Evolutionary conservation across 2,329 filamentous ascomycete genomes (phyloP), one percentile per base, ranked within the genome.

Genomic region (Thielaviopsis cerberus): DNA sequence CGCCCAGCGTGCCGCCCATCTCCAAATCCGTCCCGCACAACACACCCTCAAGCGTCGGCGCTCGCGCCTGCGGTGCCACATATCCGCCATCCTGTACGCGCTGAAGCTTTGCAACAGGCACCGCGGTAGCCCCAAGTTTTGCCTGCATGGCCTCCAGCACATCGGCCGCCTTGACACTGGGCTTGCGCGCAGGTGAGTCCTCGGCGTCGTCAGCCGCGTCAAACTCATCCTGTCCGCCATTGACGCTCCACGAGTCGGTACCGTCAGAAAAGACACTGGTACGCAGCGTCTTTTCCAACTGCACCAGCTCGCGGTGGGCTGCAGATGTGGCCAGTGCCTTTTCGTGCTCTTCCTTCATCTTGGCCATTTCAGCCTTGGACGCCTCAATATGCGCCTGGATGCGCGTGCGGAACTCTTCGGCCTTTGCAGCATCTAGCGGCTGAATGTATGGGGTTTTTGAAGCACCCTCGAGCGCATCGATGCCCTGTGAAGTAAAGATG

Each of bases 381-480:
- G 85, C 79, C 8, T 80, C 77, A 11, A 92, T 77, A 66, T 86
- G 85, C 53, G 85, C 80, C 23, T 79, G 73, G 1, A 90, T 86
- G 37, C 89, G 81, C 66, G 85, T 84, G 59, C 85, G 82, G 69
- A 97, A 96, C 64, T 92, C 85, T 51, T 88, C 83, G 0, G 90
- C 81, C 65, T 91, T 81, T n/a, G 80, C 85, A 2, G 81, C 72
- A 61, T 88, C 85, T 55, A 96, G 72, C 61, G 79, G 82, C 23
- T 80, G 79, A 3, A 69, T 69, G 58, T 85, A 80, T 51, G 82
- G 78, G 62, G 82, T 76, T 54, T 82, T 78, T 0, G 73, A 70
- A 3, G 69, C 65, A 25, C 74, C 69, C 23, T 69, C 72, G 20
- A 69, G 66, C 0, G 72, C 73, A 59, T 80, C 74, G n/a, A 68